phyloP scores from a whole-genome alignment of 1,284 basidiomycete species.

The Trametes versicolor region DNA sequence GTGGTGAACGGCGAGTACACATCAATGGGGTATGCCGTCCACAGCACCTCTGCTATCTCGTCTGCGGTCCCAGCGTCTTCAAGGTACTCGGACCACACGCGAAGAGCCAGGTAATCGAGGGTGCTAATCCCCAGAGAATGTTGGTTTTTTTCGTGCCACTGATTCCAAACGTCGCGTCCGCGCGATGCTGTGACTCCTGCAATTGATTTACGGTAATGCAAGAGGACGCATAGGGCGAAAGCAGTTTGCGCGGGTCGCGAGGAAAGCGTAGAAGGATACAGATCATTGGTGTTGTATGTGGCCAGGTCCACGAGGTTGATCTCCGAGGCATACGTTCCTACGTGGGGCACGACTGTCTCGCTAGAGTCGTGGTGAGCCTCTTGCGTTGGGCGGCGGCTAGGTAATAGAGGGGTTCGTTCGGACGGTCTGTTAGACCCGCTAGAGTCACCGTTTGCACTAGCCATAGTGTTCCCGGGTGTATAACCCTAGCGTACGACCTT shows the following conservation, averaged over 20 bases:
- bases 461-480: not conserved
- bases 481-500: no score
- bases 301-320: conserved; percentile 38
- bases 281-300: conserved; percentile 27
- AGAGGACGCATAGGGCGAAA: conserved; percentile 44
- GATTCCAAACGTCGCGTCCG: conserved; percentile 41
- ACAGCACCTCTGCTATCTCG: conserved; percentile 40
- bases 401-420: conserved; percentile 29
- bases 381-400: conserved; percentile 6
- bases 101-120: conserved; percentile 36
- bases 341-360: not conserved
- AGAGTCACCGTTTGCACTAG: not conserved
- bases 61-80: conserved; percentile 28
- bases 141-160: conserved; percentile 40
- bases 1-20: conserved; percentile 15
- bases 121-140: conserved; percentile 24
- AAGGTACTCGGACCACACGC: conserved; percentile 44
- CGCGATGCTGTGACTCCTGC: not conserved
- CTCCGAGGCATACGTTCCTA: conserved; percentile 38
- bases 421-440: conserved; percentile 5
- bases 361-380: not conserved
- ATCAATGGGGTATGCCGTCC: conserved; percentile 36
- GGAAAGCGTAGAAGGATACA: conserved; percentile 30
- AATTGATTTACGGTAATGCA: conserved; percentile 31
- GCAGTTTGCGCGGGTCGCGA: conserved; percentile 34